phyloP scores from a whole-genome alignment of 2,329 filamentous ascomycete species.

The Colletotrichum chlorophyti region DNA sequence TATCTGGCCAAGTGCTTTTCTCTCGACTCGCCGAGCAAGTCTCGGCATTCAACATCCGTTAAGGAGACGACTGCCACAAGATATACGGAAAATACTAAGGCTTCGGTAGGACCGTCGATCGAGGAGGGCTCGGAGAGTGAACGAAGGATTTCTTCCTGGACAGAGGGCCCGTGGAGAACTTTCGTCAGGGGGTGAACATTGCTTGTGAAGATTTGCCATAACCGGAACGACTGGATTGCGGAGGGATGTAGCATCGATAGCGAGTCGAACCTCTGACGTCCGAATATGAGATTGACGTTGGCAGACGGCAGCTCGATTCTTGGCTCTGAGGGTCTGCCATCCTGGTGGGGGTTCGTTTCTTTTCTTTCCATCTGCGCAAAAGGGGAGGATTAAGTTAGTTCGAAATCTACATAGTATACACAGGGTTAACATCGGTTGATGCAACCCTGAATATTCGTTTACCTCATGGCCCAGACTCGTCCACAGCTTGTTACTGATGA shows the following conservation, averaged over 20 bases:
- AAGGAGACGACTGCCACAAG: slow-evolving; percentile 64
- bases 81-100: slow-evolving; percentile 69
- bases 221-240: slow-evolving; percentile 46
- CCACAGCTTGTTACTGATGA: slow-evolving; percentile 13
- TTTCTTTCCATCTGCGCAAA: background rate
- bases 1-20: slow-evolving; percentile 58
- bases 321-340: background rate
- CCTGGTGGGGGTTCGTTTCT: background rate
- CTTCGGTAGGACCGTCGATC: slow-evolving; percentile 53
- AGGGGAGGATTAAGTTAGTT: background rate
- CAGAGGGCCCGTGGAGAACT: slow-evolving; percentile 71
- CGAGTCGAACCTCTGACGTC: slow-evolving; percentile 30
- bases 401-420: background rate
- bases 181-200: slow-evolving; percentile 79
- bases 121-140: background rate
- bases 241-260: slow-evolving; percentile 2
- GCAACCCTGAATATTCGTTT: background rate
- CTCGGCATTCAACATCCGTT: slow-evolving; percentile 61
- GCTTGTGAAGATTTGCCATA: slow-evolving; percentile 78
- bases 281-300: background rate
- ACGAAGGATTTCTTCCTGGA: slow-evolving; percentile 52
- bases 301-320: background rate
- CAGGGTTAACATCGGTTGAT: background rate
- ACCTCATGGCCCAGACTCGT: slow-evolving; percentile 6
- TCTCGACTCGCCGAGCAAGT: slow-evolving; percentile 54